Conservation (phyloP, 805 yeast genomes). For the Lipomyces oligophaga region DNA sequence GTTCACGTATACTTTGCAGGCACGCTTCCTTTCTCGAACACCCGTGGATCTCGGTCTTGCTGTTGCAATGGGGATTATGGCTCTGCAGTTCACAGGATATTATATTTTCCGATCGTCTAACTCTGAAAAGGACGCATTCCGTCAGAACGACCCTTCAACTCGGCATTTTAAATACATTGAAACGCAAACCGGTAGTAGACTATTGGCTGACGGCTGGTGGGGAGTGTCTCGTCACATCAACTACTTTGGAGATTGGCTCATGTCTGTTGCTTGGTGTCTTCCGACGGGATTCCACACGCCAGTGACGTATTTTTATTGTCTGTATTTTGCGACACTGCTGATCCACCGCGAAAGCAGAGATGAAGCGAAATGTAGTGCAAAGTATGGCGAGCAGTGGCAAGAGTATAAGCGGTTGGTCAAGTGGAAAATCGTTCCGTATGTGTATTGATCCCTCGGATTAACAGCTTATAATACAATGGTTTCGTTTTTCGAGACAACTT, state of each 20-base stretch:
- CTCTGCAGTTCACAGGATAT: conserved; percentile 60
- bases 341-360: conserved; percentile 88
- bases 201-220: conserved; percentile 96
- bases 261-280: conserved; percentile 88
- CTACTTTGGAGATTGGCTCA: conserved; percentile 92
- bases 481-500: conserved; percentile 36
- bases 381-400: conserved; percentile 84
- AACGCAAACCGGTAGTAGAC: conserved; percentile 64
- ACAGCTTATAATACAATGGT: too few species aligned
- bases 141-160: conserved; percentile 63
- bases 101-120: conserved; percentile 81
- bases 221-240: conserved; percentile 85
- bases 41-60: conserved; percentile 51
- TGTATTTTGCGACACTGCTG: conserved; percentile 76
- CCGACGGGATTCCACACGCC: conserved; percentile 80
- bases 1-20: conserved; percentile 81
- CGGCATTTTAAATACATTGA: conserved; percentile 63
- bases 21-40: conserved; percentile 70
- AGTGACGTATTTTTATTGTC: conserved; percentile 79
- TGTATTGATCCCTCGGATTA: conserved; percentile 50
- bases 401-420: conserved; percentile 79
- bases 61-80: conserved; percentile 43
- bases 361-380: conserved; percentile 80
- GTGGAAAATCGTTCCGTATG: conserved; percentile 82
- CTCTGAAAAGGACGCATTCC: conserved; percentile 78